Conservation (phyloP, 2,329 filamentous ascomycete genomes). For the Colletotrichum siamense region DNA sequence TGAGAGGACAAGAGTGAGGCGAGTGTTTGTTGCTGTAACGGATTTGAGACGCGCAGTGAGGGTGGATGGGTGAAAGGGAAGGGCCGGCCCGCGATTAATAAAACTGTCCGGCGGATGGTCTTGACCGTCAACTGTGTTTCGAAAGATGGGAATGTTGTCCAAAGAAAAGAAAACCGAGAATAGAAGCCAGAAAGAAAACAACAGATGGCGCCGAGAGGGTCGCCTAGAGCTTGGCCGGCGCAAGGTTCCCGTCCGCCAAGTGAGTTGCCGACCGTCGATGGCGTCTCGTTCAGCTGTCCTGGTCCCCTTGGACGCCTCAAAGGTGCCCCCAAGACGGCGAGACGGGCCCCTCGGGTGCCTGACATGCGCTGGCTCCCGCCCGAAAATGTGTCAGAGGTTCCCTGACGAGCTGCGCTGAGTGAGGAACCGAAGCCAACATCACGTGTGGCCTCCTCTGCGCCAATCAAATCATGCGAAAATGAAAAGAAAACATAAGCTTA, state of each 20-base stretch:
- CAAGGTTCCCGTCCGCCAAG: slow-evolving; percentile 9
- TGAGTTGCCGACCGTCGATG: background rate
- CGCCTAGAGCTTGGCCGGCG: slow-evolving; percentile 17
- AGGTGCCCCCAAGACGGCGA: background rate
- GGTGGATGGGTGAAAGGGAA: background rate
- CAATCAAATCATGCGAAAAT: too few species aligned
- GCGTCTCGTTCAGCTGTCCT: background rate
- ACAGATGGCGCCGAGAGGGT: background rate
- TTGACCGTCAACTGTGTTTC: background rate
- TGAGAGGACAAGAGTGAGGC: background rate
- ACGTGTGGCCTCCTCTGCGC: background rate
- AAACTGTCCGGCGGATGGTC: background rate
- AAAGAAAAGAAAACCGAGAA: background rate
- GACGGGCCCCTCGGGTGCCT: background rate
- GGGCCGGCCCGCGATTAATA: slow-evolving; percentile 1
- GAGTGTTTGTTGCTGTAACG: background rate
- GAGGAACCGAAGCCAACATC: background rate
- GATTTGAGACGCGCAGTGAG: background rate
- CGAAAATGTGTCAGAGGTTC: background rate
- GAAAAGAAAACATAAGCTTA: slow-evolving; percentile 12
- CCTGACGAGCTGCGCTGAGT: background rate
- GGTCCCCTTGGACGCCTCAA: background rate
- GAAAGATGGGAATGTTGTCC: background rate
- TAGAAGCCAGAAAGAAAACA: background rate
- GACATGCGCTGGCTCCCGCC: background rate